Percentiles rank a stretch among this genome's conserved stretches.
Evolutionary conservation across 2,329 filamentous ascomycete species (phyloP).

Genomic region (Fusarium albosuccineum): DNA sequence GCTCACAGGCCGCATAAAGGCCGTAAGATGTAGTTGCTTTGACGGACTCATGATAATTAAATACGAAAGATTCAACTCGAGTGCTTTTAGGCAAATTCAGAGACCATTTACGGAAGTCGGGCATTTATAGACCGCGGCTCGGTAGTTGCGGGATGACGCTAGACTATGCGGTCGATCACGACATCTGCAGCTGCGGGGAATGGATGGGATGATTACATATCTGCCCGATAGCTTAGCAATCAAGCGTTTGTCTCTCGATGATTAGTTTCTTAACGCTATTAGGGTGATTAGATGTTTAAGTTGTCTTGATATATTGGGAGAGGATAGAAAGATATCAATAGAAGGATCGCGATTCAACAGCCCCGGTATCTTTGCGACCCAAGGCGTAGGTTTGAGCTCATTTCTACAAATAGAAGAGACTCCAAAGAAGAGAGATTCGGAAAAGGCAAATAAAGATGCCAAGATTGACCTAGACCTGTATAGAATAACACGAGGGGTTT

Average conservation of each 20-base stretch:
- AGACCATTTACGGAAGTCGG: not conserved
- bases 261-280: not conserved
- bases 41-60: constrained; percentile 26
- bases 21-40: constrained; percentile 65
- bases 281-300: not conserved
- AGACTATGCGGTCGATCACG: constrained; percentile 30
- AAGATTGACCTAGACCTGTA: too few species aligned
- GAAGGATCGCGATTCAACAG: too few species aligned
- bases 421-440: too few species aligned
- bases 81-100: not conserved
- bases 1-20: constrained; percentile 70
- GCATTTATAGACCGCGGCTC: not conserved
- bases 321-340: too few species aligned
- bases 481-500: too few species aligned
- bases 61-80: not conserved
- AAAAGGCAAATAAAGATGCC: too few species aligned
- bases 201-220: constrained; percentile 9
- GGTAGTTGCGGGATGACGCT: constrained; percentile 26
- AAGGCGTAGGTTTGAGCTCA: too few species aligned
- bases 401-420: too few species aligned
- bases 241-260: not conserved
- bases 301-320: too few species aligned
- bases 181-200: constrained; percentile 30
- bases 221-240: constrained; percentile 6
- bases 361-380: too few species aligned